Conservation (phyloP, 78 protist species). For the Anaeramoeba flamelloides region DNA sequence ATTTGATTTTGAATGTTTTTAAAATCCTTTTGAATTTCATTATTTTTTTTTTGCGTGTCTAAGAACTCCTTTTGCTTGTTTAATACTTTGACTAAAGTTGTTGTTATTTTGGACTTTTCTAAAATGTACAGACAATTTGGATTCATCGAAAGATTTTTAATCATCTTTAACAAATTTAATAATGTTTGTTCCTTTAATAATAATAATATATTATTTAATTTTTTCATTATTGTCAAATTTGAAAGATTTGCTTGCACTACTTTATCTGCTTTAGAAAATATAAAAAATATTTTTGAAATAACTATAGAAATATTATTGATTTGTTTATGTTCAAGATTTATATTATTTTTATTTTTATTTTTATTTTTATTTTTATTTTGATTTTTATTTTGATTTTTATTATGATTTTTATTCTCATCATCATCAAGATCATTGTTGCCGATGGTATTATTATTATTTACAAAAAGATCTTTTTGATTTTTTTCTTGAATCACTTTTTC, state of each 20-base stretch:
- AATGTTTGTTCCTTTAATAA: too few species aligned
- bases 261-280: conserved; percentile 49
- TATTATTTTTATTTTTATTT: too few species aligned
- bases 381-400: too few species aligned
- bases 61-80: conserved; percentile 1
- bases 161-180: not conserved
- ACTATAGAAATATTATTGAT: too few species aligned
- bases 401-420: too few species aligned
- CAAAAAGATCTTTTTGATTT: too few species aligned
- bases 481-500: too few species aligned
- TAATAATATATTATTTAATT: conserved; percentile 22
- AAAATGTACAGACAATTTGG: conserved; percentile 29
- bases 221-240: conserved; percentile 16
- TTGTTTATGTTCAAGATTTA: too few species aligned
- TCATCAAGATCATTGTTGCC: too few species aligned
- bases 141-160: conserved; percentile 50
- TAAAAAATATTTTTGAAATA: conserved; percentile 30
- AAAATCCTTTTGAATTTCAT: too few species aligned
- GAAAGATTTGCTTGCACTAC: conserved; percentile 46
- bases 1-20: conserved; percentile 38
- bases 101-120: conserved; percentile 36
- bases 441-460: too few species aligned
- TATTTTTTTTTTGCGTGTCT: not conserved
- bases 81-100: conserved; percentile 30
- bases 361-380: too few species aligned